phyloP scores from a whole-genome alignment of 2,329 filamentous ascomycete genomes.

The Aspergillus piperis region DNA sequence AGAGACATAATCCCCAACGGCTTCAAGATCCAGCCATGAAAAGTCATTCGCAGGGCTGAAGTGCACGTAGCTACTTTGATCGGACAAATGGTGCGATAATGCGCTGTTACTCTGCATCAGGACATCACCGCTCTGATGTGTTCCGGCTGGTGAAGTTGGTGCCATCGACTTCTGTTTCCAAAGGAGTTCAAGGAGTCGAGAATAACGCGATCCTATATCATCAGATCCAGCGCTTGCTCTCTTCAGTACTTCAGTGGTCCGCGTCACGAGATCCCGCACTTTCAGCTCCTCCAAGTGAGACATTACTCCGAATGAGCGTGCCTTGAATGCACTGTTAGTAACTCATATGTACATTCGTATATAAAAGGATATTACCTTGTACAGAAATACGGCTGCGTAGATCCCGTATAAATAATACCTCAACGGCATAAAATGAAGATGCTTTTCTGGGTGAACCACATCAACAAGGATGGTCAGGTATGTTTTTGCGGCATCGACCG shows the following conservation, averaged over 20 bases:
- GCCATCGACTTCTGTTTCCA: slow-evolving; percentile 53
- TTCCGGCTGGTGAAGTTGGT: slow-evolving; percentile 25
- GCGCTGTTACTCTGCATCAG: slow-evolving; percentile 32
- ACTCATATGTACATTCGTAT: not conserved
- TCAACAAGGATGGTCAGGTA: slow-evolving; percentile 62
- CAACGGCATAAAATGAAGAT: slow-evolving; percentile 65
- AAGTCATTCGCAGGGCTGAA: slow-evolving; percentile 57
- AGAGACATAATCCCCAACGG: slow-evolving; percentile 59
- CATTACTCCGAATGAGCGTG: slow-evolving; percentile 61
- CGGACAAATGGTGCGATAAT: slow-evolving; percentile 36
- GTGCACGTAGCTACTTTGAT: slow-evolving; percentile 39
- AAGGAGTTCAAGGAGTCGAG: slow-evolving; percentile 60
- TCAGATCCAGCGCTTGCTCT: slow-evolving; percentile 60
- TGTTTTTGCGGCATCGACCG: slow-evolving; percentile 64
- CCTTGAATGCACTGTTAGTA: slow-evolving; percentile 35
- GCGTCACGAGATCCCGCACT: slow-evolving; percentile 59
- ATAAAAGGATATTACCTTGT: slow-evolving; percentile 52
- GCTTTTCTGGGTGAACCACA: slow-evolving; percentile 59
- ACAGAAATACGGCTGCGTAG: slow-evolving; percentile 66
- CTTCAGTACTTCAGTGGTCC: slow-evolving; percentile 61
- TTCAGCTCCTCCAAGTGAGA: slow-evolving; percentile 56
- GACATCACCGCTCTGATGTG: slow-evolving; percentile 35
- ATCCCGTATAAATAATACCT: slow-evolving; percentile 64
- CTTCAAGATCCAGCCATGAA: slow-evolving; percentile 63
- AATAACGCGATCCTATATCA: slow-evolving; percentile 63